Conservation (phyloP, 2,329 filamentous ascomycete genomes). For the Talaromyces sp. region DNA sequence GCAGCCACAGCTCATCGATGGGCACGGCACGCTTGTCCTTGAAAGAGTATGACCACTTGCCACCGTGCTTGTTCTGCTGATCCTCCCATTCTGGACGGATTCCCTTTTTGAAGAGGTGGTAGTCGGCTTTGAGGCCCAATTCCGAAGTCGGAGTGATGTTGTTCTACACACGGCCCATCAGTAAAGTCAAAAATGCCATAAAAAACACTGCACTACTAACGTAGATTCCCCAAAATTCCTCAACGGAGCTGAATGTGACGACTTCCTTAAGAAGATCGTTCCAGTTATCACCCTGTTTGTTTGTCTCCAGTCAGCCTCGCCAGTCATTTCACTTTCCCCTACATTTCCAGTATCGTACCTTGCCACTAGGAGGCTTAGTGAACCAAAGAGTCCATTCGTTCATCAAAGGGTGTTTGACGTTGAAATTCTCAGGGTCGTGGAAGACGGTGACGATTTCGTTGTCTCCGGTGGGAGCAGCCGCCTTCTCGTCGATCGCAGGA, state of each 20-base stretch:
- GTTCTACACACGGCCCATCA: slow-evolving; percentile 58
- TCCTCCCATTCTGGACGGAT: slow-evolving; percentile 99
- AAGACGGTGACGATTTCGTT: slow-evolving; percentile 81
- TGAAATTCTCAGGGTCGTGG: slow-evolving; percentile 98
- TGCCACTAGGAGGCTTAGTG: slow-evolving; percentile 94
- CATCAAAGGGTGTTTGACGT: slow-evolving; percentile 96
- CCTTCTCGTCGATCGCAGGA: slow-evolving; percentile 9
- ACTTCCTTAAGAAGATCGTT: slow-evolving; percentile 97
- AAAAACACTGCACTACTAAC: slow-evolving; percentile 51
- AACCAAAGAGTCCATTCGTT: slow-evolving; percentile 99
- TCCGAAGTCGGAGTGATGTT: slow-evolving; percentile 96
- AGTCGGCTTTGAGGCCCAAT: slow-evolving; percentile 94
- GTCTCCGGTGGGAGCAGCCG: slow-evolving; percentile 6
- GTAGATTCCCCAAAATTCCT: slow-evolving; percentile 99
- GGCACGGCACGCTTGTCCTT: slow-evolving; percentile 89
- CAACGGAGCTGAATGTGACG: slow-evolving; percentile 96
- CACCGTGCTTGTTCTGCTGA: slow-evolving; percentile 95
- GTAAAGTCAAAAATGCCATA: neutral
- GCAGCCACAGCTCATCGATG: slow-evolving; percentile 93
- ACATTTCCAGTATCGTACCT: slow-evolving; percentile 52
- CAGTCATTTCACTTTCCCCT: slow-evolving; percentile 11
- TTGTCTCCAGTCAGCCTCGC: neutral
- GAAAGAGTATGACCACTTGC: slow-evolving; percentile 98
- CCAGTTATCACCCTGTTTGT: slow-evolving; percentile 84
- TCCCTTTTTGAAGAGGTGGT: slow-evolving; percentile 97